Evolutionary conservation across 2,329 filamentous ascomycete genomes (phyloP).

Genomic region (Microcera coccophila): DNA sequence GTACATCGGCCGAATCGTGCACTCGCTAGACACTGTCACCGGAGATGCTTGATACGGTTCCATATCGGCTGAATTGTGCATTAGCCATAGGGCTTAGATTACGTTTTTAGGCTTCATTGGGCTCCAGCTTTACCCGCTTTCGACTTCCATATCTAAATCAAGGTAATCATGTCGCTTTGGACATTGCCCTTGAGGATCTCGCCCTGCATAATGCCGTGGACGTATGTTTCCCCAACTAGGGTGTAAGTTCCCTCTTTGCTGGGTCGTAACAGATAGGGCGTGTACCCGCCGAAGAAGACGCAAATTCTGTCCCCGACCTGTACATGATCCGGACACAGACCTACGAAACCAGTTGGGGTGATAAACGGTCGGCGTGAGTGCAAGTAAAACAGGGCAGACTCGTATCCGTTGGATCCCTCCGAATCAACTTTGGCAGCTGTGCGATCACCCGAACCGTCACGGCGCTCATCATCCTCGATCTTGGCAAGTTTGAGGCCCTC

Average conservation of each 20-base stretch:
- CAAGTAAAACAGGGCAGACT: background rate
- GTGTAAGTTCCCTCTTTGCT: background rate
- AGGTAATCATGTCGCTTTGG: too few species aligned
- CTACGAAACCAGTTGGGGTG: background rate
- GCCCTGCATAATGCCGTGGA: constrained; percentile 9
- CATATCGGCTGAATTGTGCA: too few species aligned
- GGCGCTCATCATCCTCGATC: background rate
- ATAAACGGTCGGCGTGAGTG: constrained; percentile 6
- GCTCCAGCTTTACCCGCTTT: too few species aligned
- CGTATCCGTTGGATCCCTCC: background rate
- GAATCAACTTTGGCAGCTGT: background rate
- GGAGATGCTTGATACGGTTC: too few species aligned
- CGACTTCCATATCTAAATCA: too few species aligned
- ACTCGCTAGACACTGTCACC: too few species aligned
- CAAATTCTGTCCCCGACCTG: constrained; percentile 1
- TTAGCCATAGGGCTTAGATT: too few species aligned
- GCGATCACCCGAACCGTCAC: too few species aligned
- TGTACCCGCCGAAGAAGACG: constrained; percentile 1
- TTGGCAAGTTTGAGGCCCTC: background rate
- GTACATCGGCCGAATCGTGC: too few species aligned
- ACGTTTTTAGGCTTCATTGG: too few species aligned
- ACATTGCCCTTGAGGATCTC: constrained; percentile 4
- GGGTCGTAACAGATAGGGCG: background rate
- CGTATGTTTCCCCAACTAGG: constrained; percentile 5
- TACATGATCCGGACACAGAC: background rate